Evolutionary conservation across 257 asterid species (phyloP).

Genomic region (Solanum rostratum): DNA sequence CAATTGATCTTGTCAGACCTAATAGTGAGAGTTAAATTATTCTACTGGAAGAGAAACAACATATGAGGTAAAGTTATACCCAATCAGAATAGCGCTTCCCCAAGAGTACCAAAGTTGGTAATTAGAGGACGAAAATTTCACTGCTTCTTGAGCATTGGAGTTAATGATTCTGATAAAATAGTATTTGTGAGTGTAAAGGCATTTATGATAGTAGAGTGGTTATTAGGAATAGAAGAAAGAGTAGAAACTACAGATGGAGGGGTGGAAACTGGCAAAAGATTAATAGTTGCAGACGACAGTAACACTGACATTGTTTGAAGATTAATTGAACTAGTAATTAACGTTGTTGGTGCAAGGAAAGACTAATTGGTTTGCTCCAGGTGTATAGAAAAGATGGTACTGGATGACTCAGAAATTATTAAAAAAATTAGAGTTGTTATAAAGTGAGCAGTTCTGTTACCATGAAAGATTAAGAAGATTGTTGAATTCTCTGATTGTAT

Average conservation of each 20-base stretch:
- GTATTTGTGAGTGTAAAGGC: neutral
- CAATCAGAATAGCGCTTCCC: neutral
- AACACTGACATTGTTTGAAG: neutral
- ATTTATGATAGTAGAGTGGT: neutral
- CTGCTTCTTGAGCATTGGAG: neutral
- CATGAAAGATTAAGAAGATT: too few relatives aligned
- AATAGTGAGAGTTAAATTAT: neutral
- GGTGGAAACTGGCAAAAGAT: neutral
- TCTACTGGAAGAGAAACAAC: neutral
- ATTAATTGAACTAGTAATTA: neutral
- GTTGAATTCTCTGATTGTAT: too few relatives aligned
- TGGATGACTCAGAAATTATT: too few relatives aligned
- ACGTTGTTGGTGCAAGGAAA: neutral
- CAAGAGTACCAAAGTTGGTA: neutral
- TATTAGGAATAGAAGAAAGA: neutral
- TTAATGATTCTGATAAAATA: neutral
- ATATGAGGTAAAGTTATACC: neutral
- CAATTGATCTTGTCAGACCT: neutral
- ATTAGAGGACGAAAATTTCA: neutral
- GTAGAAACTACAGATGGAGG: neutral
- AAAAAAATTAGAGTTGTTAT: too few relatives aligned
- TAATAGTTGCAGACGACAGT: neutral
- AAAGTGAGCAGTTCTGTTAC: too few relatives aligned
- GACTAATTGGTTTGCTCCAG: neutral
- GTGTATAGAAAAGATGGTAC: too few relatives aligned